phyloP scores from a whole-genome alignment of 176 grass and related monocot genomes.

The Raddia distichophylla region DNA sequence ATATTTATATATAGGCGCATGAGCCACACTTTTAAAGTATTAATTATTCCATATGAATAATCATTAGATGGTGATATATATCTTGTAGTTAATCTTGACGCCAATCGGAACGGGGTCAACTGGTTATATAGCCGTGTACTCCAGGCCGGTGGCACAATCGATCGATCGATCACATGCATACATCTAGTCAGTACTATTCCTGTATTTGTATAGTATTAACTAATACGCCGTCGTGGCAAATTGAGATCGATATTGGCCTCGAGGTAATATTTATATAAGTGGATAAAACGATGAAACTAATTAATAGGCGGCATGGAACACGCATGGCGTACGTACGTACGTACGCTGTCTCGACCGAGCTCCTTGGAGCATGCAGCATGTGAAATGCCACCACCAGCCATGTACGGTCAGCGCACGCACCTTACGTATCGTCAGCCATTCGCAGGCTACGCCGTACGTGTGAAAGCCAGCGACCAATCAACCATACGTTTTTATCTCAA shows the following conservation, averaged over 20 bases:
- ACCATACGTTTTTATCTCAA: too few relatives aligned
- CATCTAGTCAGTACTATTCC: too few relatives aligned
- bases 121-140: background rate
- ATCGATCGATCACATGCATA: too few relatives aligned
- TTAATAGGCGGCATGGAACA: constrained; percentile 17
- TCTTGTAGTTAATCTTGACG: too few relatives aligned
- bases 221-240: too few relatives aligned
- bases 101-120: background rate
- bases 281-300: background rate
- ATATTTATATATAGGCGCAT: background rate
- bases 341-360: background rate
- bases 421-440: too few relatives aligned
- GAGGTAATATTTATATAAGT: too few relatives aligned
- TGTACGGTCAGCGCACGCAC: too few relatives aligned
- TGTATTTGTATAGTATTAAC: too few relatives aligned
- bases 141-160: background rate
- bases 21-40: background rate
- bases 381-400: background rate
- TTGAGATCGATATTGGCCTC: too few relatives aligned
- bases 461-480: too few relatives aligned
- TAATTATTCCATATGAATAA: background rate
- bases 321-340: background rate
- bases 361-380: background rate
- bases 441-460: too few relatives aligned
- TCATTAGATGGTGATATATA: background rate